A percentile compares a stretch with the other conserved stretches of the same genome.
These are phyloP conservation scores for Hippophae rhamnoides DNA, from an alignment of 306 rosid species.

Conservation along the genomic window DNA sequence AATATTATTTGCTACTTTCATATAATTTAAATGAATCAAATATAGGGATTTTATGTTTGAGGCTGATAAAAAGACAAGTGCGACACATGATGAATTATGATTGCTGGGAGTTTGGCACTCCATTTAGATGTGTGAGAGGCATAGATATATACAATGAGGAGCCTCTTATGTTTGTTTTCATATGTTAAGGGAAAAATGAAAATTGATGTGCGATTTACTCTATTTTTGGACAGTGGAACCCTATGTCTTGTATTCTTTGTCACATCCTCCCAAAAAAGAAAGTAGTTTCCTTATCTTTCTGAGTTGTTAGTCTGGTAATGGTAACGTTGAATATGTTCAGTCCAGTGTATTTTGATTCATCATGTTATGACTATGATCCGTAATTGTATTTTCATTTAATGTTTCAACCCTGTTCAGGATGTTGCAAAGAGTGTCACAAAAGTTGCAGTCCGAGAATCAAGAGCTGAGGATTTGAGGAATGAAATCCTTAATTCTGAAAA, in stretches of 20 bases:
- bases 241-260: too few relatives aligned
- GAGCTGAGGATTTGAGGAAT: constrained; percentile 86
- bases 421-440: constrained; percentile 79
- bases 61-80: not conserved
- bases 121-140: not conserved
- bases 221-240: too few relatives aligned
- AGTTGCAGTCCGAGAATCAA: constrained; percentile 73
- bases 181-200: not conserved
- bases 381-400: constrained; percentile 8
- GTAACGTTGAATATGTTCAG: too few relatives aligned
- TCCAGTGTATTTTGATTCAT: not conserved
- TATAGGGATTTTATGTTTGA: too few relatives aligned
- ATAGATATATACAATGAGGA: not conserved
- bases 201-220: not conserved
- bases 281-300: too few relatives aligned
- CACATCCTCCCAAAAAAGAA: too few relatives aligned
- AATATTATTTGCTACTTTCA: not conserved
- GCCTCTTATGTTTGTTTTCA: not conserved
- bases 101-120: not conserved
- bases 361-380: not conserved
- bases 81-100: not conserved
- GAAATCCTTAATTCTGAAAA: constrained; percentile 90
- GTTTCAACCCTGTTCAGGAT: constrained; percentile 41
- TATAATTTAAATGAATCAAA: too few relatives aligned
- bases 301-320: too few relatives aligned